These are phyloP conservation scores for Trichoderma sp. DNA, from an alignment of 2,329 filamentous ascomycete species.

Conservation along the genomic window DNA sequence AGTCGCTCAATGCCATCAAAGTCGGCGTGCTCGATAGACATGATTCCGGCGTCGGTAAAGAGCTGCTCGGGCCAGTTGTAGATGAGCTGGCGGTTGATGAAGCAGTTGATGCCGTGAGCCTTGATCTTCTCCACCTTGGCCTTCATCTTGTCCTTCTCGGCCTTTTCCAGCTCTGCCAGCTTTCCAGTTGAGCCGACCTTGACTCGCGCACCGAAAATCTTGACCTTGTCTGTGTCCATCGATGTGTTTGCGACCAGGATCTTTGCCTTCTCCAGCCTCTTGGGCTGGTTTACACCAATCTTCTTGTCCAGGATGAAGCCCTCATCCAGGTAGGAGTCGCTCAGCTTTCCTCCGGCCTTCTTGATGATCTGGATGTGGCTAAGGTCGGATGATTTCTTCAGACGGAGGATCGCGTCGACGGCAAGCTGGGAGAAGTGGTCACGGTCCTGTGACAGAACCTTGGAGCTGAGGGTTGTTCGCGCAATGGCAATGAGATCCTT, in stretches of 20 bases:
- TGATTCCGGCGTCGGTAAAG: slow-evolving; percentile 95
- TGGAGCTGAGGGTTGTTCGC: slow-evolving; percentile 92
- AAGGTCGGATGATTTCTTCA: slow-evolving; percentile 87
- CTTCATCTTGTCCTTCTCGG: slow-evolving; percentile 99
- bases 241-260: slow-evolving; percentile 97
- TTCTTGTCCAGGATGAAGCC: slow-evolving; percentile 99
- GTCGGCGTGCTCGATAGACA: slow-evolving; percentile 98
- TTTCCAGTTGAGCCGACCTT: slow-evolving; percentile 97
- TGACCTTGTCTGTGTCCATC: slow-evolving; percentile 99
- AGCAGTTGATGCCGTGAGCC: slow-evolving; percentile 98
- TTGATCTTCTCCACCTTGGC: slow-evolving; percentile 99
- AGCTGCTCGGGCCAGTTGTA: slow-evolving; percentile 99
- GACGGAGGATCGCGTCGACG: slow-evolving; percentile 83
- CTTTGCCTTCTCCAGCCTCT: slow-evolving; percentile 95
- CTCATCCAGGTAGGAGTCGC: slow-evolving; percentile 95
- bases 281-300: slow-evolving; percentile 97
- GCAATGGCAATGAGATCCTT: slow-evolving; percentile 89
- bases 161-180: slow-evolving; percentile 96
- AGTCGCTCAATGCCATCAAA: slow-evolving; percentile 97
- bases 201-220: slow-evolving; percentile 96
- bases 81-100: slow-evolving; percentile 98
- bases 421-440: slow-evolving; percentile 88
- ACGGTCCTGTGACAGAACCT: slow-evolving; percentile 91
- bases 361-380: slow-evolving; percentile 99
- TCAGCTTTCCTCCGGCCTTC: slow-evolving; percentile 96